Evolutionary conservation across 441 rosid genomes (phyloP), one percentile per base, ranked within the genome.

Genomic region (Populus hybrid): DNA sequence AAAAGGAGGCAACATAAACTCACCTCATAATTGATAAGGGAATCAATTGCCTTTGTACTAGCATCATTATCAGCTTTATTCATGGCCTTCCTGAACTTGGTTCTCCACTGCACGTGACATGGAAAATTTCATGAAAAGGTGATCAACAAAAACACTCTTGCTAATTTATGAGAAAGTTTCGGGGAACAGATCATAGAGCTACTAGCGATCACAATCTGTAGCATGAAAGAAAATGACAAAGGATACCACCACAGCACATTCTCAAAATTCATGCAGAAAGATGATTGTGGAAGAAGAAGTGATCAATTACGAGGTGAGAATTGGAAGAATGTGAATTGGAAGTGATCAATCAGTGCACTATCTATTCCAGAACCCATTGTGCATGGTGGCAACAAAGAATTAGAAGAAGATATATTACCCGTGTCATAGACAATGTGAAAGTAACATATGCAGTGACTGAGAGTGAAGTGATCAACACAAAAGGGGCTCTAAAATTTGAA

Each of bases 11-110:
- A 65, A 3, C 26, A 28, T 2, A 71, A 73, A 7, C 68, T 68
- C 84, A 96, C 98, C 98, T 94, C 98, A 77, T 94, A 95, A 86
- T 95, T 95, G 79, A 95, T 88, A 5, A 93, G 91, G 7, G 99
- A 95, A 81, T 95, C 99, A 61, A 93, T 84, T 65, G 93, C 94
- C 84, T 91, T 88, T 50, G 98, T 79, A 81, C 84, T 85, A 76
- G 98, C 99, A 84, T 95, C 92, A 53, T 95, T 95, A 83, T 95
- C 98, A 77, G 99, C 98, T 86, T 92, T 82, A 71, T 88, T 94
- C 99, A 95, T 94, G 73, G 85, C 89, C 81, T 89, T 92, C 87
- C 97, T 86, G 84, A 88, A 92, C 84, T 86, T 91, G 74, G 99
- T 94, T 81, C 99, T 89, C 90, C 96, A 89, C 97, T 94, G 81